These are phyloP conservation scores for Suillus discolor DNA, from an alignment of 768 basidiomycete genomes.

Conservation along the genomic window DNA sequence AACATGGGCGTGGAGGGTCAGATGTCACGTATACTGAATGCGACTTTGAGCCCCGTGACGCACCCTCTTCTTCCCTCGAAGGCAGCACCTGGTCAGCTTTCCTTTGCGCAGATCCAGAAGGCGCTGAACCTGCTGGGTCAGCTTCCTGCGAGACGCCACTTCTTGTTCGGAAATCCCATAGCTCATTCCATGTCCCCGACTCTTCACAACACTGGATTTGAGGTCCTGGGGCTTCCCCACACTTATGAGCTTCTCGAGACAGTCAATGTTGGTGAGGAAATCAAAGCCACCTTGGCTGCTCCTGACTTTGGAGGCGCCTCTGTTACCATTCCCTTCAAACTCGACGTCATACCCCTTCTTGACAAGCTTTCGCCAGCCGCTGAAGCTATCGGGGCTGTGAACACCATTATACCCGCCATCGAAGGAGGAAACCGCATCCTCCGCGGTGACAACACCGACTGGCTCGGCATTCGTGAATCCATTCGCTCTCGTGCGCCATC, in stretches of 20 bases:
- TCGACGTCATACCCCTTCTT: slow-evolving; percentile 84
- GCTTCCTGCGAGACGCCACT: slow-evolving; percentile 73
- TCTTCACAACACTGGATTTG: slow-evolving; percentile 89
- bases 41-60: slow-evolving; percentile 86
- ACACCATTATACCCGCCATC: slow-evolving; percentile 75
- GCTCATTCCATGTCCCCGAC: slow-evolving; percentile 89
- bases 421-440: slow-evolving; percentile 48
- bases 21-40: slow-evolving; percentile 86
- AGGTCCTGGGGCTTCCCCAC: slow-evolving; percentile 82
- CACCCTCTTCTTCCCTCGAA: slow-evolving; percentile 84
- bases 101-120: slow-evolving; percentile 82
- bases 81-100: slow-evolving; percentile 93
- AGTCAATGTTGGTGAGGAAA: slow-evolving; percentile 58
- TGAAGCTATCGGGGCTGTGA: slow-evolving; percentile 88
- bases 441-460: slow-evolving; percentile 95
- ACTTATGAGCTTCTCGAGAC: slow-evolving; percentile 81
- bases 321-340: slow-evolving; percentile 95
- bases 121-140: slow-evolving; percentile 82
- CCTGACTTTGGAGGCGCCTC: slow-evolving; percentile 92
- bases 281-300: slow-evolving; percentile 61
- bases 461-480: slow-evolving; percentile 79
- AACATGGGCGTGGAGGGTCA: slow-evolving; percentile 93
- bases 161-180: slow-evolving; percentile 90
- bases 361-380: slow-evolving; percentile 83
- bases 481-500: slow-evolving; percentile 47